These are phyloP conservation scores for Tarenaya hassleriana DNA, from an alignment of 345 rosid genomes.

Conservation along the genomic window DNA sequence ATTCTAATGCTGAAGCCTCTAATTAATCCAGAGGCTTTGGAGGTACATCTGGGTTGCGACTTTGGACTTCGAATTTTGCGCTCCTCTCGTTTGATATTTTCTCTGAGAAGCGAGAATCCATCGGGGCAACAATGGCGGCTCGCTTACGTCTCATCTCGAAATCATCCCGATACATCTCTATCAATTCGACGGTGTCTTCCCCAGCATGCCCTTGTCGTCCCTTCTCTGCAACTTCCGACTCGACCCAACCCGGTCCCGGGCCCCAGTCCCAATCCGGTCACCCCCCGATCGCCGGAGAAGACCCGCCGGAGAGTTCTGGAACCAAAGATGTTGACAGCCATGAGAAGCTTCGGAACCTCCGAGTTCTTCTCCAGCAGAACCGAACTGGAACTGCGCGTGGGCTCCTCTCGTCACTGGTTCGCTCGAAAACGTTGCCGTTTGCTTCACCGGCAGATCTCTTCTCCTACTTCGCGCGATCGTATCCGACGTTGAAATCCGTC, in stretches of 20 bases:
- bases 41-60: no score
- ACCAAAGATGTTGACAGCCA: constrained; percentile 29
- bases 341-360: constrained; percentile 38
- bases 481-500: constrained; percentile 35
- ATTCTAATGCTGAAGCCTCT: no score
- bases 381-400: constrained; percentile 39
- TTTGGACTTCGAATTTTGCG: no score
- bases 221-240: constrained; percentile 15
- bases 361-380: constrained; percentile 49
- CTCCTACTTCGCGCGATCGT: constrained; percentile 37
- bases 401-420: constrained; percentile 38
- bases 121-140: constrained; percentile 20
- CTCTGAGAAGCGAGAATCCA: no score
- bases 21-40: no score
- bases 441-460: constrained; percentile 44
- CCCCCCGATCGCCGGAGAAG: no score
- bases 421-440: constrained; percentile 33
- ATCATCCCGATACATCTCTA: constrained; percentile 15
- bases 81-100: no score
- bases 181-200: constrained; percentile 8
- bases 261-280: constrained; percentile 9
- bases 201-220: constrained; percentile 20
- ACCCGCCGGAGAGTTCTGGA: background rate
- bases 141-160: constrained; percentile 15
- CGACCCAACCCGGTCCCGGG: constrained; percentile 7